These are phyloP conservation scores for Scolecobasidium constrictum DNA, from an alignment of 2,329 filamentous ascomycete genomes.

Conservation along the genomic window DNA sequence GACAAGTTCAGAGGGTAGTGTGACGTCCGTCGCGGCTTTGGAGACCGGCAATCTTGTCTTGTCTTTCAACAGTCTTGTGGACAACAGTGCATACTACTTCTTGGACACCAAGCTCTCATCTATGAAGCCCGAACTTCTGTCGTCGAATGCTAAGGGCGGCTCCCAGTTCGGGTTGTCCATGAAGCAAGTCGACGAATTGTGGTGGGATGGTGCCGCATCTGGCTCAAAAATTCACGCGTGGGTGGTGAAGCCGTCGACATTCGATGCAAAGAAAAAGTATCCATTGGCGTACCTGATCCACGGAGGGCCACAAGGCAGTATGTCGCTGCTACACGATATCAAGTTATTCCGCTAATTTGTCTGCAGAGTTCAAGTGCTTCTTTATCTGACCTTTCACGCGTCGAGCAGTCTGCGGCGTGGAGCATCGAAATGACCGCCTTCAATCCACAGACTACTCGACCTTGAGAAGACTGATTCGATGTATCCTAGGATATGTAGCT, in stretches of 20 bases:
- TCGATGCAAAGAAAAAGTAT: conserved; percentile 61
- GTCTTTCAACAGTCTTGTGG: conserved; percentile 56
- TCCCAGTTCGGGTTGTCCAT: conserved; percentile 55
- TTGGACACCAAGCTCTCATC: conserved; percentile 28
- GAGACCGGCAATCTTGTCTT: conserved; percentile 46
- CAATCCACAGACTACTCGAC: too few species aligned
- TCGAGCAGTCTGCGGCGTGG: too few species aligned
- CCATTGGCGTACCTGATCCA: conserved; percentile 73
- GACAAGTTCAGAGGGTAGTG: conserved; percentile 19
- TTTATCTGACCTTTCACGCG: too few species aligned
- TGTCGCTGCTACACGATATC: too few species aligned
- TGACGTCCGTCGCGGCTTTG: conserved; percentile 40
- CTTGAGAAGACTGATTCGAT: too few species aligned
- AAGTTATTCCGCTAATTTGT: too few species aligned
- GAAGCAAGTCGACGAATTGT: conserved; percentile 49
- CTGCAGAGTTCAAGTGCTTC: too few species aligned
- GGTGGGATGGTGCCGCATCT: conserved; percentile 52
- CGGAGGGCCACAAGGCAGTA: conserved; percentile 73
- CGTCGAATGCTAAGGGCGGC: conserved; percentile 56
- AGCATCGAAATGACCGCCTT: too few species aligned
- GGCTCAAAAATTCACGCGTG: conserved; percentile 58
- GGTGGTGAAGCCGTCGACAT: conserved; percentile 52
- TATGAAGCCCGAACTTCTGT: conserved; percentile 33
- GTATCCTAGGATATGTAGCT: too few species aligned
- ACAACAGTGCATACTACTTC: conserved; percentile 60